Base-by-base conservation (phyloP, 139 green algal genomes). In the Edaphochlamys debaryana region DNA sequence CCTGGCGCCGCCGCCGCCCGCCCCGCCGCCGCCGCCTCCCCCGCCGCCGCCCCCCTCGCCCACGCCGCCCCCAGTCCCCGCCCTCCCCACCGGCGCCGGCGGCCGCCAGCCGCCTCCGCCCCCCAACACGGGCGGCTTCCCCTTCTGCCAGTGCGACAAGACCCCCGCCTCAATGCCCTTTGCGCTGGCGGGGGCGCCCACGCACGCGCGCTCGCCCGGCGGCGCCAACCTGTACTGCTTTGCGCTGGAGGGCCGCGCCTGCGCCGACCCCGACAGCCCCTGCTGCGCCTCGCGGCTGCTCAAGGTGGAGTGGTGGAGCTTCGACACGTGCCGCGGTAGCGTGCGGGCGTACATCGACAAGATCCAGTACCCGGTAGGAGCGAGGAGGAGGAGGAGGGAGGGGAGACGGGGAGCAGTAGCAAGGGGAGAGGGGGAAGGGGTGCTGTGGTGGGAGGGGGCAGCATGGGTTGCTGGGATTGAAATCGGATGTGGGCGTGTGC, bases 251-350 rank as follows among this genome's bases (percentile, higher is more conserved):
- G 11, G 32, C 11, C 29, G 42, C 5, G 29, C 42, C n/a, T 82
- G 76, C 42, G 22, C 32, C 76, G 42, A 73, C 34, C n/a, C 76
- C 19, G 4, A 3, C 42, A 63, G 58, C n/a, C 15, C 42, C 32
- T 74, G 76, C 76, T 82, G 76, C 60, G 32, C n/a, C 2, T 41
- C 63, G 19, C 42, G 40, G 22, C 41, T 82, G 45, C 63, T 74
- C 41, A 82, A 82, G 60, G 76, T 82, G 62, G 76, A 82, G 38
- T 82, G 76, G 76, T 66, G 42, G 32, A 82, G 76, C 63, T 73
- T 63, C 63, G 76, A 82, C 76, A 82, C 76, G 19, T 82, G 76
- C 63, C 76, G 76, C 23, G 76, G 76, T 42, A 82, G 76, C 34
- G 76, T 74, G 27, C 62, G 63, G 6, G 76, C 76, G 22, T 82